Base-by-base conservation (phyloP, 768 basidiomycete species). In the Lactarius sp. region DNA sequence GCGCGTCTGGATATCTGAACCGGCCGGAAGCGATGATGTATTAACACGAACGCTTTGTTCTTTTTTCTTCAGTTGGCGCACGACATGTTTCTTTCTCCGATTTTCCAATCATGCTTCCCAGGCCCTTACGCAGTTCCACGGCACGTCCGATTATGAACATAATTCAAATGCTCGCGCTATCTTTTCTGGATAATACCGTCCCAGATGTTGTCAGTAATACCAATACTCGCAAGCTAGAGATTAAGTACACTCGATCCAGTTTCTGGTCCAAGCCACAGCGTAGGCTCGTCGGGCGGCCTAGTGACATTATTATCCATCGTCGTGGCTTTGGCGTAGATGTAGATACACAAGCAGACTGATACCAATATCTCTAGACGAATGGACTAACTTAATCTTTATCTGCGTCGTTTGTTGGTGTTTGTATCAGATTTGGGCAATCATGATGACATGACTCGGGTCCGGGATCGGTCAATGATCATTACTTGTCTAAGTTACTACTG, bases 11-110 rank as follows among this genome's bases (percentile, higher is more conserved):
- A 36, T 55, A 39, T 60, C 1, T 13, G 3, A 31, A 34, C 6
- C 33, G 14, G 51, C 22, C 22, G 47, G 27, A 27, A 13, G 4
- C 14, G 42, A 12, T 12, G 22, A 13, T 20, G 22, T 27, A 27
- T 14, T 49, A 27, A 49, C 22, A 20, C 10, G 22, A 10, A 42
- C 44, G 47, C 34, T 46, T 22, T 22, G 46, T 61, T 2, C 61
- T 34, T 58, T 58, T 20, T 58, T 20, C 46, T 60, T 47, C 39
- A 68, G 69, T 70, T 16, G 66, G 72, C 37, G 59, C 69, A 47
- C 59, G 36, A 27, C 73, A 73, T 55, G 41, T 62, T 13, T 71
- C 71, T 16, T 73, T 73, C 66, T 73, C 72, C 18, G 73, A 73
- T 55, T 67, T 71, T 53, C 68, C 64, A 7, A 53, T 70, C 27